phyloP scores from a whole-genome alignment of 495 filamentous ascomycete genomes.

The Trichodelitschia bisporula region DNA sequence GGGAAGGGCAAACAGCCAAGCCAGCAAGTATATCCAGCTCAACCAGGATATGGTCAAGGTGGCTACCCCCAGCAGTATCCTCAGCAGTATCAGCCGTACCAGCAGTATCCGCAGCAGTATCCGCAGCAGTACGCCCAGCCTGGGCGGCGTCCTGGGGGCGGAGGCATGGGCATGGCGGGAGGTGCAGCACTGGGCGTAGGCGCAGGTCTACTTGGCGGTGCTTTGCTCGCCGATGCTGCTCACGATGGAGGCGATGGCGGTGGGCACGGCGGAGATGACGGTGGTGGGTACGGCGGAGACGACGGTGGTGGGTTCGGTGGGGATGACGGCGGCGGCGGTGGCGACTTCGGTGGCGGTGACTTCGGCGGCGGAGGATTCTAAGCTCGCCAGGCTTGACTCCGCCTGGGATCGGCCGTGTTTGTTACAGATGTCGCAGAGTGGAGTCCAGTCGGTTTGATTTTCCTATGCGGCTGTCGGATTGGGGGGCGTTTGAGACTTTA shows the following conservation, averaged over 20 bases:
- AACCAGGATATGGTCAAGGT: neutral
- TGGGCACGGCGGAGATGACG: conserved; percentile 34
- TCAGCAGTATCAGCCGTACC: neutral
- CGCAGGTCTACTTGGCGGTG: conserved; percentile 49
- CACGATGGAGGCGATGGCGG: conserved; percentile 28
- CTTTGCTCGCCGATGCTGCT: conserved; percentile 38
- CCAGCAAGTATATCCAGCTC: neutral
- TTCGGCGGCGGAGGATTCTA: conserved; percentile 24
- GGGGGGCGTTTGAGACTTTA: too few relatives aligned
- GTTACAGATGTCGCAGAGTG: too few relatives aligned
- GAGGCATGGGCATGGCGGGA: conserved; percentile 39
- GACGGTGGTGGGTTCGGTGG: conserved; percentile 16
- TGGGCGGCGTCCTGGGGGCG: conserved; percentile 12
- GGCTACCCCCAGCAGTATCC: conserved; percentile 2
- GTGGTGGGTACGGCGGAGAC: conserved; percentile 35
- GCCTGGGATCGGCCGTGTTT: too few relatives aligned
- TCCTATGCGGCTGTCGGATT: too few relatives aligned
- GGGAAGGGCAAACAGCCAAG: conserved; percentile 13
- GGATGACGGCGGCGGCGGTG: conserved; percentile 4
- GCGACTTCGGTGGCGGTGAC: conserved; percentile 19
- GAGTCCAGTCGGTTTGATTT: too few relatives aligned
- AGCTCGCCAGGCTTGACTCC: conserved; percentile 4
- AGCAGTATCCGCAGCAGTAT: conserved; percentile 3
- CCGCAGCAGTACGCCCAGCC: too few relatives aligned
- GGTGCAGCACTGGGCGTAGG: conserved; percentile 55